phyloP scores from a whole-genome alignment of 176 grass and related monocot genomes.

The Melocanna baccifera region DNA sequence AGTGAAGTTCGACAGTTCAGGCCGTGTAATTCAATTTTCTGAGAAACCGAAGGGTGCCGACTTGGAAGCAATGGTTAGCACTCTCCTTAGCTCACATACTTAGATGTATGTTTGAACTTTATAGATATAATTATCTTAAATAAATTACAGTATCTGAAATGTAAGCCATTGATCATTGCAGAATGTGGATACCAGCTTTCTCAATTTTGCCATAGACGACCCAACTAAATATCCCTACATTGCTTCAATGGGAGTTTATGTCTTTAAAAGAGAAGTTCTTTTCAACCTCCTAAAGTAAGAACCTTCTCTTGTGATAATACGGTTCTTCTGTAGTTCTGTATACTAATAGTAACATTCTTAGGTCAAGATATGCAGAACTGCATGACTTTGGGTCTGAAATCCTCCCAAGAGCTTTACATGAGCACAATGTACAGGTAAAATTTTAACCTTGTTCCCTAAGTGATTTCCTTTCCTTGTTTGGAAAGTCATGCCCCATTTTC shows the following conservation, averaged over 20 bases:
- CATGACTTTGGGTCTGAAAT: constrained; percentile 86
- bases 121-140: not conserved
- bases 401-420: constrained; percentile 59
- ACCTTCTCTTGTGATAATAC: not conserved
- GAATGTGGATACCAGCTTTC: constrained; percentile 52
- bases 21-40: constrained; percentile 54
- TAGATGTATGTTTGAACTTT: not conserved
- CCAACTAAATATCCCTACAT: constrained; percentile 59
- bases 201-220: constrained; percentile 33
- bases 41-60: constrained; percentile 67
- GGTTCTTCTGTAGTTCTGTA: not conserved
- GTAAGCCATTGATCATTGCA: constrained; percentile 19
- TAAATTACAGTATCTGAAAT: not conserved
- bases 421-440: constrained; percentile 63
- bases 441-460: not conserved
- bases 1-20: constrained; percentile 61
- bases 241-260: constrained; percentile 78
- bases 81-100: not conserved
- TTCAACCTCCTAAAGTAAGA: constrained; percentile 68
- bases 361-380: constrained; percentile 63
- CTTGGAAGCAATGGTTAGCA: constrained; percentile 64
- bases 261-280: constrained; percentile 67
- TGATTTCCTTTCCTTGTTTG: not conserved
- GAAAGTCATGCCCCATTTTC: not conserved
- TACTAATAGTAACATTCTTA: constrained; percentile 25